Percentiles rank a stretch among this genome's conserved stretches.
Conservation (phyloP, 1,139 yeast species). For the Kodamaea derodonti region DNA sequence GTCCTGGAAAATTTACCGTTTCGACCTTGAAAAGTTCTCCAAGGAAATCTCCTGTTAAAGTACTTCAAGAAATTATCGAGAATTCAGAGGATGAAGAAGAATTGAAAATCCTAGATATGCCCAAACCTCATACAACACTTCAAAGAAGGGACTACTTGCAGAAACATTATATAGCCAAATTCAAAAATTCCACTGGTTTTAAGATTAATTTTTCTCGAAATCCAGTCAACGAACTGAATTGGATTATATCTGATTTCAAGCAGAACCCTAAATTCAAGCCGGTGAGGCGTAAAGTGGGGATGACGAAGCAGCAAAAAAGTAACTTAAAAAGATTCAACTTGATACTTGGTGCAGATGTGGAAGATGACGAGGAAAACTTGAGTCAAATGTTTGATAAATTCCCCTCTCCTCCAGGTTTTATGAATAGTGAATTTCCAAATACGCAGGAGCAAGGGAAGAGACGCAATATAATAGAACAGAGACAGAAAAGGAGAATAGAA, state of each 20-base stretch:
- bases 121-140: slow-evolving; percentile 16
- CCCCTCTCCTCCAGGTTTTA: slow-evolving; percentile 65
- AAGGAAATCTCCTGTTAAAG: neutral
- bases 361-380: slow-evolving; percentile 10
- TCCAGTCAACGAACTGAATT: slow-evolving; percentile 18
- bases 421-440: slow-evolving; percentile 57
- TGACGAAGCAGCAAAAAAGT: slow-evolving; percentile 28
- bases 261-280: slow-evolving; percentile 28
- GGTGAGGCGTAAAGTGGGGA: slow-evolving; percentile 20
- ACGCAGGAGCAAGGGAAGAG: slow-evolving; percentile 43
- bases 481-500: slow-evolving; percentile 12
- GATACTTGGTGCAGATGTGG: slow-evolving; percentile 17
- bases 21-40: neutral
- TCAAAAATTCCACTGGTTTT: slow-evolving; percentile 13
- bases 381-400: slow-evolving; percentile 40
- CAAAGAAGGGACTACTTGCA: slow-evolving; percentile 30
- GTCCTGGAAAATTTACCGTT: neutral
- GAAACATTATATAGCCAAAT: slow-evolving; percentile 22
- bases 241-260: slow-evolving; percentile 48
- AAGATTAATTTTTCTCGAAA: slow-evolving; percentile 23
- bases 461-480: slow-evolving; percentile 9
- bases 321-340: slow-evolving; percentile 26
- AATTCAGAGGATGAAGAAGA: slow-evolving; percentile 8
- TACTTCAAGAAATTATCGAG: neutral
- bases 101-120: slow-evolving; percentile 10